Conservation (phyloP, 345 rosid genomes). For the Murraya koenigii region DNA sequence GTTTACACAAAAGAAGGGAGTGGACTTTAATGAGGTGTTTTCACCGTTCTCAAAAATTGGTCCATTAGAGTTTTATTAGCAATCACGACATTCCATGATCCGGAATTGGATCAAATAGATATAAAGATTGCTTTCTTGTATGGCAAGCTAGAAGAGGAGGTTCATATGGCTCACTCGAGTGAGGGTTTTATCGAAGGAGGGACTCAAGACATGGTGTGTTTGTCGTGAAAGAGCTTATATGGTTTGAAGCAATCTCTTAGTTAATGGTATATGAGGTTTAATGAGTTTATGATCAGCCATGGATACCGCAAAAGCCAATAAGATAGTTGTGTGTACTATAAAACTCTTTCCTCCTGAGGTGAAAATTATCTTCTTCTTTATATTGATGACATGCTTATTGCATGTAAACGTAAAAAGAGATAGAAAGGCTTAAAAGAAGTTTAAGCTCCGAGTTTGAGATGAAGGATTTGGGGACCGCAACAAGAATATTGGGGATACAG, state of each 20-base stretch:
- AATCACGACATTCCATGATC: fast-evolving
- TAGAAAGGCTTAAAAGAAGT: too few species aligned
- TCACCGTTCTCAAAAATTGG: too few species aligned
- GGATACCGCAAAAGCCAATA: not conserved
- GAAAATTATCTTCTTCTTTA: too few species aligned
- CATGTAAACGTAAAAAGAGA: too few species aligned
- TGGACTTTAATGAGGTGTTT: too few species aligned
- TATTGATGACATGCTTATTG: too few species aligned
- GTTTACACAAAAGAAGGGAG: too few species aligned
- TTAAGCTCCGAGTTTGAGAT: too few species aligned
- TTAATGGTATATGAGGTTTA: not conserved
- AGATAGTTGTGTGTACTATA: not conserved
- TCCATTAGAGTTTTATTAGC: not conserved
- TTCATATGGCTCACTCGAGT: not conserved
- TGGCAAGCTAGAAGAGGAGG: not conserved
- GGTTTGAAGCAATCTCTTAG: not conserved
- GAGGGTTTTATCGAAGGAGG: not conserved
- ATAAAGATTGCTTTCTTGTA: too few species aligned
- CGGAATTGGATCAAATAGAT: not conserved
- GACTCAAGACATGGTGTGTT: not conserved
- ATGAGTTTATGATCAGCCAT: not conserved
- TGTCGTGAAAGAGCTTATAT: not conserved
- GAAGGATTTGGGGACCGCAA: not conserved
- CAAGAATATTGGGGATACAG: not conserved
- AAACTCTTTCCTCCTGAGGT: too few species aligned